Evolutionary conservation across 306 rosid species (phyloP).

Genomic region (Lathyrus tuberosus): DNA sequence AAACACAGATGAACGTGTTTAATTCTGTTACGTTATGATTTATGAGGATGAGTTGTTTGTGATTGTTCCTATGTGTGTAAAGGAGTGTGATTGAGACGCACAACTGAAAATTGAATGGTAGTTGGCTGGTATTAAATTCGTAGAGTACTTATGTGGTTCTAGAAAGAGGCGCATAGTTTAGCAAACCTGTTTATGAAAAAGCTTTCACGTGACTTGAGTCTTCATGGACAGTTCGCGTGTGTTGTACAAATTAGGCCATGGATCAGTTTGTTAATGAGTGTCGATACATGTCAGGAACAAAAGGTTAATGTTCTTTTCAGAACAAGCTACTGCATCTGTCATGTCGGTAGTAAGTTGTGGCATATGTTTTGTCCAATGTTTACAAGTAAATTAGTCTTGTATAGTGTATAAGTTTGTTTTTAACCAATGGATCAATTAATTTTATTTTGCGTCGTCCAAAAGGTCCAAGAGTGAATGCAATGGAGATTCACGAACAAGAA

Average conservation of each 20-base stretch:
- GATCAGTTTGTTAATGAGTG: neutral
- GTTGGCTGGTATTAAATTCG: conserved; percentile 26
- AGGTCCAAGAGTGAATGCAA: too few species aligned
- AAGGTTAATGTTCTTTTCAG: neutral
- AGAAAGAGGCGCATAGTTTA: neutral
- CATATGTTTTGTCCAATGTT: too few species aligned
- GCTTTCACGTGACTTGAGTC: neutral
- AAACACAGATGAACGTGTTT: neutral
- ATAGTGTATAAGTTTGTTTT: too few species aligned
- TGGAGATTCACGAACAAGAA: too few species aligned
- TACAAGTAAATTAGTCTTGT: too few species aligned
- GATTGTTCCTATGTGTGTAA: neutral
- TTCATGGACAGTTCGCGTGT: conserved; percentile 1
- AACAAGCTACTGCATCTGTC: neutral
- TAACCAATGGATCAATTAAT: too few species aligned
- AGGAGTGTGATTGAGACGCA: conserved; percentile 31
- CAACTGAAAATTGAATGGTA: conserved; percentile 28
- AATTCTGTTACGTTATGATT: neutral
- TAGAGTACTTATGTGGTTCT: neutral
- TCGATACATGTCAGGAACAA: neutral
- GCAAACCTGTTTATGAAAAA: neutral
- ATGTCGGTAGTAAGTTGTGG: too few species aligned
- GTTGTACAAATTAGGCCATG: neutral
- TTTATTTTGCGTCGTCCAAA: too few species aligned
- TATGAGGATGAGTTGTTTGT: conserved; percentile 25